phyloP scores from a whole-genome alignment of 306 rosid species.

The Quercus wislizeni region DNA sequence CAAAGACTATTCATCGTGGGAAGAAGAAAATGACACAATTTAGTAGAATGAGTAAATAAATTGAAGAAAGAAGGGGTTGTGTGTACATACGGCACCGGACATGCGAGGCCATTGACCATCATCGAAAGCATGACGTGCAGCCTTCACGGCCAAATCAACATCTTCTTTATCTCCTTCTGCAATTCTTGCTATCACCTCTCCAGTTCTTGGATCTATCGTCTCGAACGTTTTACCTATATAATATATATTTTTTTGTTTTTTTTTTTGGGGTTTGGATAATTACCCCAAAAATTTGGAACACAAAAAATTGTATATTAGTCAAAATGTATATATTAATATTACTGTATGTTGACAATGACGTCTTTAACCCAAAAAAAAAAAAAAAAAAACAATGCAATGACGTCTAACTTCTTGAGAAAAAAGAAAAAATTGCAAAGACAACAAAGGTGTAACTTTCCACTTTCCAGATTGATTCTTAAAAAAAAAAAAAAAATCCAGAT shows the following conservation, averaged over 20 bases:
- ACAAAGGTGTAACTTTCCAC: too few species aligned
- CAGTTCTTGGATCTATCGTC: constrained; percentile 76
- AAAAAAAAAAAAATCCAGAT: too few species aligned
- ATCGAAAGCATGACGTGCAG: constrained; percentile 85
- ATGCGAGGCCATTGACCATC: constrained; percentile 88
- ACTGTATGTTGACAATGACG: neutral
- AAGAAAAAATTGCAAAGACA: too few species aligned
- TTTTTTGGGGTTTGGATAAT: neutral
- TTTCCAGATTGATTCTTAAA: too few species aligned
- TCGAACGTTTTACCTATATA: constrained; percentile 70
- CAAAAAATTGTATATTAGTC: neutral
- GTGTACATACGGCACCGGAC: constrained; percentile 56
- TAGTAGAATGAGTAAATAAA: neutral
- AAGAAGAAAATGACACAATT: too few species aligned
- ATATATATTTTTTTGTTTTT: neutral
- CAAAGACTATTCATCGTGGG: neutral
- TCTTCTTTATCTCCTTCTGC: constrained; percentile 71
- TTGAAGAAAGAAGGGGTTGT: neutral
- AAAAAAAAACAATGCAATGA: too few species aligned
- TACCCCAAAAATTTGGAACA: neutral
- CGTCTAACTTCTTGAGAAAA: too few species aligned
- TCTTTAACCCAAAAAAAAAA: too few species aligned
- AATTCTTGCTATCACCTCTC: constrained; percentile 42
- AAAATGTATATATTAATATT: neutral
- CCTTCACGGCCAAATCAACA: constrained; percentile 71